Evolutionary conservation across 768 basidiomycete genomes (phyloP), one percentile per base, ranked within the genome.

Genomic region (Tricholoma terreum): DNA sequence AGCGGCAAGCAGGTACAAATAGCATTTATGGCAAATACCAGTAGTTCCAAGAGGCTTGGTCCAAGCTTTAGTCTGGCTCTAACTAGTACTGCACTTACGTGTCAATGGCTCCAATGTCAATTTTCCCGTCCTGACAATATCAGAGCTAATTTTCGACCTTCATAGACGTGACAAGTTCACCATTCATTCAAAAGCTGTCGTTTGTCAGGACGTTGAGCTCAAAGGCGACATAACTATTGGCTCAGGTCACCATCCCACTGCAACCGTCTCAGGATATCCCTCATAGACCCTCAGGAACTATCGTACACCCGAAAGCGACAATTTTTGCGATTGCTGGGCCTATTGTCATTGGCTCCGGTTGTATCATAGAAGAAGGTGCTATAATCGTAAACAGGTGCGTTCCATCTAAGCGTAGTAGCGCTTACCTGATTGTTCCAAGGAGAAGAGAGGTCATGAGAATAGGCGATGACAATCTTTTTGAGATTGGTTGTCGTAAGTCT

Each of bases 171-270:
- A 94, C 76, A 91, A 90, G 69, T 88, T 91, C 66, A 89, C 87
- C 6, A 92, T 97, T 45, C 92, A 96, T 62, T 90, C 94, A 2
- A 92, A 87, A 68, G 90, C 93, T 6, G 81, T 96, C 49, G 89
- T 98, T 27, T 93, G 92, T 68, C 90, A 93, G 67, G 94, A 97
- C 75, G 91, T 92, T 30, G 94, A 98, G 60, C 80, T 98, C 63
- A 92, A 92, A 69, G 96, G 97, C 51, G 90, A 94, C 65, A 90
- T 96, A 54, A 95, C 94, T 17, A 89, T 99, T 56, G 94, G 94
- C 24, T 80, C 90, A 68, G 90, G 92, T 85, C 51, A 30, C 46
- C 19, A n/a, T 48, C 27, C 8, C 9, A 11, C 6, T 15, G 27
- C n/a, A 1, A 9, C 22, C 46, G 8, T 17, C 46, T 49, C 24